Evolutionary conservation across 2,329 filamentous ascomycete genomes (phyloP), one percentile per base, ranked within the genome.

Genomic region (Leptodontidium sp.): DNA sequence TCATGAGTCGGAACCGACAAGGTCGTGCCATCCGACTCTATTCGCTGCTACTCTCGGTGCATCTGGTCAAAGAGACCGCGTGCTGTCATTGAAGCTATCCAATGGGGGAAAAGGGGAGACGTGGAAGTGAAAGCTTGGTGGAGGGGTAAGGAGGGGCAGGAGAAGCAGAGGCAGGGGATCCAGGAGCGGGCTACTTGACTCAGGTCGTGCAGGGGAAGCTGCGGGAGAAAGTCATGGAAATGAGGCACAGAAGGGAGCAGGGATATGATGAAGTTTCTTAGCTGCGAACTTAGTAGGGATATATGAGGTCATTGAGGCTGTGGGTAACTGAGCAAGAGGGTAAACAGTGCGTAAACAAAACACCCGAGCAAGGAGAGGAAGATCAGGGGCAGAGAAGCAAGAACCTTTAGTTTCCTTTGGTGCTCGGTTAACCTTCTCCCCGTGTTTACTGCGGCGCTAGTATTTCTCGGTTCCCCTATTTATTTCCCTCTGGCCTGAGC

Each of bases 141-240:
- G 66, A 59, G 53, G 61, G 66, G 66, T 38, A 55, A 15, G 35
- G 66, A 61, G 62, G 66, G 49, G 61, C 17, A 57, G 35, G 38
- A 55, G 49, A 29, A 5, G 38, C 32, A 55, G 26, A 24, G 15
- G 43, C 65, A 63, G 50, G 57, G 32, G 38, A 40, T 40, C 21
- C 50, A 65, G 29, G 52, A 49, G 35, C 49, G 38, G 61, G 21
- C 6, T 32, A 32, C 29, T 43, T 45, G 57, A 45, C 17, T 58
- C n/a, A 12, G 8, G 35, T 43, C 15, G 32, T 24, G 55, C 17
- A 38, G 8, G n/a, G 52, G 8, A 55, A 40, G 9, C n/a, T 12
- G 2, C 43, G 9, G n/a, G n/a, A 21, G 47, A 50, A 21, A 24
- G 14, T 47, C 45, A 47, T 47, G 5, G 47, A 0, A 47, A 47